A percentile compares a stretch with the other conserved stretches of the same genome.
phyloP scores from a whole-genome alignment of 83 land plant species.

The Picea mariana region DNA sequence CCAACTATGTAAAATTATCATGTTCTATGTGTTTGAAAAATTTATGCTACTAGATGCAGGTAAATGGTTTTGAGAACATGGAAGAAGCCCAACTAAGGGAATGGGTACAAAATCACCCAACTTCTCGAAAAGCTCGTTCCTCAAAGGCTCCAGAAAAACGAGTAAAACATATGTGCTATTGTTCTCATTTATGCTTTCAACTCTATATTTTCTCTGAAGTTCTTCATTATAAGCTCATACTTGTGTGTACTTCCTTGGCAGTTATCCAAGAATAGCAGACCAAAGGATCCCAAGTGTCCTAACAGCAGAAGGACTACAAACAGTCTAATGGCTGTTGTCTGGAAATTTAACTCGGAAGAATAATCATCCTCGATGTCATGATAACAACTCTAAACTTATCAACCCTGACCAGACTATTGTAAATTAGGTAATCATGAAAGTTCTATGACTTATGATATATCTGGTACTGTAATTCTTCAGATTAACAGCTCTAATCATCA shows the following conservation, averaged over 20 bases:
- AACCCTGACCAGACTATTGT: no score
- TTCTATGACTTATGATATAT: no score
- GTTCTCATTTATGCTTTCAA: no score
- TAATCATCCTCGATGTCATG: not conserved
- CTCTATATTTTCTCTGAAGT: no score
- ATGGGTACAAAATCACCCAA: not conserved
- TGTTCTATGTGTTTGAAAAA: no score
- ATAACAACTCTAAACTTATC: no score
- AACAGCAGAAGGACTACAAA: not conserved
- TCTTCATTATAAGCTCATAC: not conserved
- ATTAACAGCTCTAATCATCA: no score
- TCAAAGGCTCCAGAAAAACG: not conserved
- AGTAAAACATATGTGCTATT: not conserved
- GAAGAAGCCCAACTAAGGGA: not conserved
- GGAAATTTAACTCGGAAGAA: not conserved
- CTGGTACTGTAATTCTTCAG: no score
- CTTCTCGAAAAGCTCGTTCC: not conserved
- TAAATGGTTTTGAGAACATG: not conserved
- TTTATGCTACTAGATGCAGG: not conserved
- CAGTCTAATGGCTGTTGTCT: not conserved
- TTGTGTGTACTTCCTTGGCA: not conserved
- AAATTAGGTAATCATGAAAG: no score
- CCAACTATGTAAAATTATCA: not conserved
- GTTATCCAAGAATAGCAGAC: not conserved
- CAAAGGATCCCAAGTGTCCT: not conserved